Base-by-base conservation (phyloP, 1,139 yeast species). In the Pneumocystis canis region DNA sequence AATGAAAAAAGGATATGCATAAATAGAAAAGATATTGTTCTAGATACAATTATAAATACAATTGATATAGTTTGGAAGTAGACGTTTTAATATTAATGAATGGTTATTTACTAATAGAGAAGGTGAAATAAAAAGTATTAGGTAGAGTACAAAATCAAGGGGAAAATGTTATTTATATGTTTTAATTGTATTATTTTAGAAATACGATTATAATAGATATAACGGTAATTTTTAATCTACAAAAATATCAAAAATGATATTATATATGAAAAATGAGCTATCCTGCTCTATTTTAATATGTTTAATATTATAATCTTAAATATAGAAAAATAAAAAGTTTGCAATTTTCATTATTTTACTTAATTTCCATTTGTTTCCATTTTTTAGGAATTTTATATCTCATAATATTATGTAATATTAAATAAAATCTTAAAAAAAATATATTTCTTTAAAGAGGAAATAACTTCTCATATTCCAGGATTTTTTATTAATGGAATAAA, bases 61-160 rank as follows among this genome's bases (percentile, higher is more conserved):
- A 66, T 80, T 83, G 67, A 84, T 89, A 71, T 92, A 92, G 66
- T 86, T 80, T 35, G 98, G 98, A 2, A 97, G 97, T 0, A 97
- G 96, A 73, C 84, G 78, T 18, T 41, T 60, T 58, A 82, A 74
- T 40, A 72, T 66, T 58, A 62, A 37, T 37, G 66, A 65, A 33
- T 62, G 65, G n/a, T 64, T 67, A 25, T 68, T 62, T n/a, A 62
- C 67, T 25, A 90, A 80, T 5, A 92, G 87, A 71, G 87, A 87
- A 1, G 97, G 97, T 18, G 90, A 84, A 39, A 87, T 84, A 71
- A 83, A 85, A 53, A 87, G 73, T 61, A 77, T 78, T 75, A 0
- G 95, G 95, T 61, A 87, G 74, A 2, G 89, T n/a, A n/a, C n/a
- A n/a, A n/a, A n/a, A n/a, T n/a, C n/a, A n/a, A n/a, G n/a, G n/a